Evolutionary conservation across 768 basidiomycete species (phyloP), one percentile per base, ranked within the genome.

Genomic region (Boletus reticuloceps): DNA sequence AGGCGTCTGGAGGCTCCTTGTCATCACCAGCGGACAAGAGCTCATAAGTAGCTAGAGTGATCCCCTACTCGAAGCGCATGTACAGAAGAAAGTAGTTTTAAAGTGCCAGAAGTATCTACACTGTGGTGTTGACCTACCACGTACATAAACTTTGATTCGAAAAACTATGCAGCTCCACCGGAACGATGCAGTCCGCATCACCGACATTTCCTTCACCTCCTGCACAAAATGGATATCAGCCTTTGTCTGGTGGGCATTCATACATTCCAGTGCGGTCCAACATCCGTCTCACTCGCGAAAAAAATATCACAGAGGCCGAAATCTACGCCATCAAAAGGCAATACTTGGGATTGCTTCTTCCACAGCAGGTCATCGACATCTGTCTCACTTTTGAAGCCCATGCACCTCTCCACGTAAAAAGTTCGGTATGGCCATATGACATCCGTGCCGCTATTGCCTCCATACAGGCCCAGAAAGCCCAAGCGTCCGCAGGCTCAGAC

Each of bases 311-410:
- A 71, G 81, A 84, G 36, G 66, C 64, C 32, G 76, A 76, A 59
- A 67, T 67, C 65, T 78, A 84, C 68, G 77, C 83, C 48, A 82
- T 86, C 72, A 90, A 89, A 69, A 80, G 82, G 59, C 80, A 82
- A 58, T 92, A 91, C 73, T 76, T 92, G 41, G 76, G 78, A 22
- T 77, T 89, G 20, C 77, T 92, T 9, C 79, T 84, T 22, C 82
- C 79, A 20, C 78, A 81, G 43, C 87, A 91, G 72, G 79, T 91
- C 65, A 88, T 91, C 65, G 89, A 90, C 61, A 83, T 91, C 63
- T 91, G 87, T 67, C 76, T 91, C 56, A 77, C 79, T 37, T 84
- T 88, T 63, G 86, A 91, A 62, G 67, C 82, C 10, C 80, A 90
- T 74, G 83, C 84, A 14, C 83, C 88, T 13, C 73, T 79, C 38